Evolutionary conservation across 2,329 filamentous ascomycete species (phyloP).

Genomic region (Colletotrichum sp.): DNA sequence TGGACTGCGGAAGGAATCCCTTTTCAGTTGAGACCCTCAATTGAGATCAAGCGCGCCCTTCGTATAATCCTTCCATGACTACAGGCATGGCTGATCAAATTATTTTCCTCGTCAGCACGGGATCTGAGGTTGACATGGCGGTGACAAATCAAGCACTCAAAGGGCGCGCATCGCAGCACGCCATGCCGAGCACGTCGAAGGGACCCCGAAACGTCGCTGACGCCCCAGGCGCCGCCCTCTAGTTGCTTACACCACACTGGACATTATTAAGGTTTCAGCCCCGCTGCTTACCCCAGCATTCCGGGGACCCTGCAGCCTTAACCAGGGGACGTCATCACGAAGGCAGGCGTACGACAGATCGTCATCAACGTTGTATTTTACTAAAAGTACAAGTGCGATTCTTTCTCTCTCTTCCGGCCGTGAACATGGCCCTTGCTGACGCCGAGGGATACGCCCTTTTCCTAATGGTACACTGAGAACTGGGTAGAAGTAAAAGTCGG

Average conservation of each 20-base stretch:
- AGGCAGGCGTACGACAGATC: neutral
- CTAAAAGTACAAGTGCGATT: neutral
- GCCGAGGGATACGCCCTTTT: neutral
- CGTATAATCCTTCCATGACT: neutral
- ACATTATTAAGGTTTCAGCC: neutral
- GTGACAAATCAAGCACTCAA: conserved; percentile 13
- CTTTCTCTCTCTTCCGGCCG: neutral
- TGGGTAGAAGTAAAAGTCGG: conserved; percentile 10
- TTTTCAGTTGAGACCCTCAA: neutral
- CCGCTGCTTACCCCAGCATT: neutral
- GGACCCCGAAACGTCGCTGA: neutral
- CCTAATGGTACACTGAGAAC: conserved; percentile 14
- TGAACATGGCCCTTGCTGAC: neutral
- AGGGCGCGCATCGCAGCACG: neutral
- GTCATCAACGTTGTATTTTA: neutral
- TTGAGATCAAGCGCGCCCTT: neutral
- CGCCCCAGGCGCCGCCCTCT: neutral
- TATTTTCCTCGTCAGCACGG: neutral
- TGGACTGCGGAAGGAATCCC: neutral
- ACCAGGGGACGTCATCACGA: neutral
- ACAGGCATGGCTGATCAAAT: neutral
- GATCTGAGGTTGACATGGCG: neutral
- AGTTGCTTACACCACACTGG: neutral
- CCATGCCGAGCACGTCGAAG: neutral
- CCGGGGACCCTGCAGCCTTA: neutral